phyloP scores from a whole-genome alignment of 2,329 filamentous ascomycete genomes.

The Aspergillus alliaceus region DNA sequence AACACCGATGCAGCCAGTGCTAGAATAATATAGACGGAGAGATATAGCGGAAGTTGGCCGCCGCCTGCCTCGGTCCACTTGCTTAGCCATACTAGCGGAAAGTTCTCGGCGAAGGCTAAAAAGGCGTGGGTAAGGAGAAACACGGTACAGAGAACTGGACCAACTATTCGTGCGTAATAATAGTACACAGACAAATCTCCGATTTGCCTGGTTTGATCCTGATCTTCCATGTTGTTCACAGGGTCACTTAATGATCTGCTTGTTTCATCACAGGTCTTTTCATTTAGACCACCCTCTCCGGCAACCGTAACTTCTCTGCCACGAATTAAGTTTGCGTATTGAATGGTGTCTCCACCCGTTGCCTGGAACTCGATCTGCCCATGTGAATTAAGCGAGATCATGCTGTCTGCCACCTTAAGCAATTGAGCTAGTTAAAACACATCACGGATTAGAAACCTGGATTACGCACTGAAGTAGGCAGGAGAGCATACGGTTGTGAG shows the following conservation, averaged over 20 bases:
- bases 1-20: not conserved
- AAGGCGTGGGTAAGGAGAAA: not conserved
- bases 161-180: not conserved
- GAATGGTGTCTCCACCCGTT: not conserved
- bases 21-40: not conserved
- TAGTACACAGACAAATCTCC: not conserved
- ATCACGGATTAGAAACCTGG: not conserved
- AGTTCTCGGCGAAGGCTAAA: not conserved
- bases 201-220: not conserved
- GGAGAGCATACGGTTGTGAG: not conserved
- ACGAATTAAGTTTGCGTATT: not conserved
- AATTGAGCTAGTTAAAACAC: not conserved
- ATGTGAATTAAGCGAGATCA: not conserved
- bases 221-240: not conserved
- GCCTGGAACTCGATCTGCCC: not conserved
- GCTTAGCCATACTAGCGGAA: slow-evolving; percentile 26
- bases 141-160: not conserved
- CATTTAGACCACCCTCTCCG: not conserved
- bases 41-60: not conserved
- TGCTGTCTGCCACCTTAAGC: slow-evolving; percentile 1
- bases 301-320: not conserved
- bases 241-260: not conserved
- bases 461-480: not conserved
- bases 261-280: not conserved
- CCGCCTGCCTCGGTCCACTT: slow-evolving; percentile 22